Evolutionary conservation across 768 basidiomycete species (phyloP).

Genomic region (Naematelia aurantialba): DNA sequence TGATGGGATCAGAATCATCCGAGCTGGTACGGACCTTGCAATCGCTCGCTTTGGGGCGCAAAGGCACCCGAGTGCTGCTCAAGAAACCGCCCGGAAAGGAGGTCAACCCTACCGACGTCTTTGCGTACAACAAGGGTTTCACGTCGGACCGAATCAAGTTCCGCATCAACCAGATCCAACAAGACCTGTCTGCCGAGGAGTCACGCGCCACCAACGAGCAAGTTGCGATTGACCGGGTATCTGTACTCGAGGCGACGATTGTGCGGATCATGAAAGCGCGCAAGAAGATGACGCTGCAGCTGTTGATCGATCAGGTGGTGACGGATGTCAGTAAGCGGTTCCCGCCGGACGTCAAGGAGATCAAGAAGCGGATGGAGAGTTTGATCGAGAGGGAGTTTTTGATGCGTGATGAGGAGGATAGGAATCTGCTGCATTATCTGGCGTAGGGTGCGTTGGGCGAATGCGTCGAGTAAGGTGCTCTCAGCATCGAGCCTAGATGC

Average conservation of each 20-base stretch:
- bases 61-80: conserved; percentile 75
- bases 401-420: conserved; percentile 68
- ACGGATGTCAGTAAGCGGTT: conserved; percentile 85
- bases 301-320: conserved; percentile 76
- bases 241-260: conserved; percentile 87
- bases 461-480: no score
- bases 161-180: conserved; percentile 93
- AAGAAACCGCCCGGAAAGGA: conserved; percentile 77
- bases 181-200: conserved; percentile 86
- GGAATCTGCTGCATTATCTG: conserved; percentile 71
- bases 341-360: conserved; percentile 72
- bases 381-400: conserved; percentile 78
- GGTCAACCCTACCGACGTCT: conserved; percentile 69
- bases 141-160: conserved; percentile 72
- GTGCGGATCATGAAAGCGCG: conserved; percentile 92
- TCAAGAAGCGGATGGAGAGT: conserved; percentile 77
- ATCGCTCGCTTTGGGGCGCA: conserved; percentile 74
- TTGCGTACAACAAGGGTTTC: conserved; percentile 78
- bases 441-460: conserved; percentile 55
- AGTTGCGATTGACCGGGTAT: conserved; percentile 81
- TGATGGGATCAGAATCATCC: conserved; percentile 21
- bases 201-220: conserved; percentile 71
- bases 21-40: conserved; percentile 83
- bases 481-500: no score
- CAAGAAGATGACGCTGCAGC: conserved; percentile 75